Evolutionary conservation across 1,284 basidiomycete genomes (phyloP), one percentile per base, ranked within the genome.

Genomic region (Fomitopsis pinicola): DNA sequence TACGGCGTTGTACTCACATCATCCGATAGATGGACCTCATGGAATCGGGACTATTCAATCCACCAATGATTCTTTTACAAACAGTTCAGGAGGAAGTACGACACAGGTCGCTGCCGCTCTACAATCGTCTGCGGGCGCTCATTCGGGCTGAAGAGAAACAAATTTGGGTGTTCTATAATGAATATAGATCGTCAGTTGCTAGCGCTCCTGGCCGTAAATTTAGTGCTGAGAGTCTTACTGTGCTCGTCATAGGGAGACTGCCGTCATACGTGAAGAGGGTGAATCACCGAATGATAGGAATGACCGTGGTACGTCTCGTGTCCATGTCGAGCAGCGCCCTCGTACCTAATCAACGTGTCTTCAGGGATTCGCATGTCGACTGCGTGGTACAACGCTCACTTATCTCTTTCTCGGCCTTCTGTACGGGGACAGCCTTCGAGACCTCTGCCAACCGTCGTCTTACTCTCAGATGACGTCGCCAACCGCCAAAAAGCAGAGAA

Each of bases 21-120:
- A 15, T 50, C 2, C 28, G 14, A 15, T 72, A 97, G 91, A 97
- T 98, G 90, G 96, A 98, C 75, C 80, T 97, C 56, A 80, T 98
- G 46, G 91, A 94, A 71, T 91, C 91, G 0, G 73, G 78, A 5
- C 76, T 88, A 1, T 93, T 97, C 65, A 81, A 77, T 0, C 80
- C 92, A 0, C 91, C 93, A 0, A 85, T 97, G 59, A 89, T 99
- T 58, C 80, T 99, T 12, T 84, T 98, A 1, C 97, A 99, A 75
- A 99, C 97, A 0, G 95, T 98, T 1, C 79, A 98, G 55, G 94
- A 97, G 67, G 97, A 99, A 83, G 95, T 98, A 62, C 83, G 97
- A 59, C 97, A 99, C 75, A 86, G 97, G 33, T 96, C 94, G 0
- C 76, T 99, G 36, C 97, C 97, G 0, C 80, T 99, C 17, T 95